Base-by-base conservation (phyloP, 805 yeast species). In the Saturnispora bothae region DNA sequence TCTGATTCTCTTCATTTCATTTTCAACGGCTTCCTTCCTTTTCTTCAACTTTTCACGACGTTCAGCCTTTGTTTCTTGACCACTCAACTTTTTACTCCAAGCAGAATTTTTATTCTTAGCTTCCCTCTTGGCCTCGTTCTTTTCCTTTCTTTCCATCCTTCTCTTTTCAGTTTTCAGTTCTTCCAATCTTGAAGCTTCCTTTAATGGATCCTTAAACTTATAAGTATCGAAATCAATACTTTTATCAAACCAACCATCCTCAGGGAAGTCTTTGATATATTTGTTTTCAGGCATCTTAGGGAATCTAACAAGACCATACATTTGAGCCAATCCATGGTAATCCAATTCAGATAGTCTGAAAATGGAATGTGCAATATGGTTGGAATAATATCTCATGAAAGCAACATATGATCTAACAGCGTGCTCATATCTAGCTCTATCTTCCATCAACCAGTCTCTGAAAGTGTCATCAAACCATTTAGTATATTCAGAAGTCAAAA, bases 271-370 rank as follows among this genome's bases (percentile, higher is more conserved):
- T 3, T 67, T 72, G 2, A 77, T 62, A 47, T 69, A 64, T 38
- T 63, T 64, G 17, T 78, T 69, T 53, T 92, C 99, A 0, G 98
- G 98, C 97, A 94, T 92, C 48, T 78, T 75, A 7, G 99, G 99
- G 42, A 89, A 60, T 48, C 96, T 68, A 31, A 83, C 59, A 2
- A 92, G 58, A 1, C 96, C 95, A 56, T 82, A 86, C 63, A 83
- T 67, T 46, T 65, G 69, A 1, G 92, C 95, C 6, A 82, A 45
- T 0, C 78, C 81, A 19, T 77, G 54, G 48, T 81, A 81, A 54
- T 89, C 94, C 39, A 92, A 59, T 6, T 74, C 59, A 36, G 71
- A 71, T 18, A 83, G 49, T 45, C 97, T 66, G 63, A 92, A 92
- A 14, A 92, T 89, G 0, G 96, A 86, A 4, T 79, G 64, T 0